A percentile compares a stretch with the other conserved stretches of the same genome.
Conservation (phyloP, 495 filamentous ascomycete genomes). For the Acidiella bohemica region DNA sequence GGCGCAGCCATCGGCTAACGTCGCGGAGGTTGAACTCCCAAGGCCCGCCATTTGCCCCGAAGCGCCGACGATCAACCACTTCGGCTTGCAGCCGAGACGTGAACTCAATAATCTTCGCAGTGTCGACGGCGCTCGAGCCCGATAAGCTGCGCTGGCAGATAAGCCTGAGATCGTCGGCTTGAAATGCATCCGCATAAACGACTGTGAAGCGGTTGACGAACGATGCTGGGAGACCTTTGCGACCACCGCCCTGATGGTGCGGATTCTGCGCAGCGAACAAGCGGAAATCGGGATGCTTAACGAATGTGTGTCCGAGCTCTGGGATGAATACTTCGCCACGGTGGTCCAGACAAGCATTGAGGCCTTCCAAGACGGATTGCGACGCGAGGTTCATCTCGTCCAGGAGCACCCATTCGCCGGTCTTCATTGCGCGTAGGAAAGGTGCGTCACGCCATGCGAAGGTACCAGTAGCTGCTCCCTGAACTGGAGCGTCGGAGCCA, state of each 20-base stretch:
- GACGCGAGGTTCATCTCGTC: slow-evolving; percentile 99
- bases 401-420: slow-evolving; percentile 85
- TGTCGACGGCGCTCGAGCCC: slow-evolving; percentile 38
- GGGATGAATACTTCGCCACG: slow-evolving; percentile 91
- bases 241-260: slow-evolving; percentile 87
- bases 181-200: slow-evolving; percentile 86
- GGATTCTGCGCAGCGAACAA: slow-evolving; percentile 97
- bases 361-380: slow-evolving; percentile 88
- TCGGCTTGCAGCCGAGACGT: slow-evolving; percentile 62
- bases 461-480: slow-evolving; percentile 71
- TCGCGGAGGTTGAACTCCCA: slow-evolving; percentile 98
- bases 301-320: slow-evolving; percentile 86
- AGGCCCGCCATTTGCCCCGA: slow-evolving; percentile 72
- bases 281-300: slow-evolving; percentile 72
- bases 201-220: slow-evolving; percentile 98
- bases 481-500: slow-evolving; percentile 88
- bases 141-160: slow-evolving; percentile 73
- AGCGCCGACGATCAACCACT: slow-evolving; percentile 47
- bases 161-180: slow-evolving; percentile 58
- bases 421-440: slow-evolving; percentile 90
- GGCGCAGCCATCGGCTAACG: slow-evolving; percentile 72
- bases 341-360: slow-evolving; percentile 96
- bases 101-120: slow-evolving; percentile 58
- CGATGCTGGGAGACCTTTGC: slow-evolving; percentile 88
- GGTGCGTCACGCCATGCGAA: slow-evolving; percentile 94